Evolutionary conservation across 306 rosid genomes (phyloP).

Genomic region (Luffa aegyptiaca): DNA sequence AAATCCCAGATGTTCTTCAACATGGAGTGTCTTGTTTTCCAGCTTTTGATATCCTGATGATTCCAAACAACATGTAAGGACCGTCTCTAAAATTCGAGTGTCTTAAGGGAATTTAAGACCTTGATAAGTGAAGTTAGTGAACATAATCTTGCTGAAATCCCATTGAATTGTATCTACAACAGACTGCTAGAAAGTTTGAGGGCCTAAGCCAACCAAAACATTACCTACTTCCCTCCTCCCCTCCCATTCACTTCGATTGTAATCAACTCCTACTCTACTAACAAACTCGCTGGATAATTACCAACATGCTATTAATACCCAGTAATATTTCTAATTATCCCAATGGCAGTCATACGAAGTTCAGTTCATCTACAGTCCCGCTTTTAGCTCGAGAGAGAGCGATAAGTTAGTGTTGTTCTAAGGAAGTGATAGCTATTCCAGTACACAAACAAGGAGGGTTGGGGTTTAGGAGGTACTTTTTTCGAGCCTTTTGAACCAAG

Average conservation of each 20-base stretch:
- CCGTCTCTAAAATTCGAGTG: neutral
- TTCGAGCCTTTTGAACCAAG: neutral
- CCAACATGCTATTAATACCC: too few relatives aligned
- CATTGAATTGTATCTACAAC: neutral
- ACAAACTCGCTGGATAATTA: neutral
- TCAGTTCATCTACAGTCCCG: too few relatives aligned
- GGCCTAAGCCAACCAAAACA: neutral
- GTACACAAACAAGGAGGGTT: too few relatives aligned
- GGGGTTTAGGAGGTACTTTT: too few relatives aligned
- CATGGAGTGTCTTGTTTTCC: neutral
- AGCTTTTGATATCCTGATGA: neutral
- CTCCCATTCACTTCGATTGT: neutral
- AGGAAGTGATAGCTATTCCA: too few relatives aligned
- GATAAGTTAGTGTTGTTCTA: too few relatives aligned
- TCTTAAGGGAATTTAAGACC: neutral
- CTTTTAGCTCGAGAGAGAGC: too few relatives aligned
- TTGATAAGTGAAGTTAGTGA: neutral
- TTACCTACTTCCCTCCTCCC: neutral
- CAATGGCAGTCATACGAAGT: too few relatives aligned
- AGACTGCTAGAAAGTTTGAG: neutral
- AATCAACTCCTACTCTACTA: neutral
- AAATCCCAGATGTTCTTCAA: neutral
- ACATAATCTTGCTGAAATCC: neutral
- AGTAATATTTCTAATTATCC: too few relatives aligned
- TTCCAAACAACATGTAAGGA: neutral